These are phyloP conservation scores for Xylaria arbuscula DNA, from an alignment of 2,329 filamentous ascomycete genomes.

Conservation along the genomic window DNA sequence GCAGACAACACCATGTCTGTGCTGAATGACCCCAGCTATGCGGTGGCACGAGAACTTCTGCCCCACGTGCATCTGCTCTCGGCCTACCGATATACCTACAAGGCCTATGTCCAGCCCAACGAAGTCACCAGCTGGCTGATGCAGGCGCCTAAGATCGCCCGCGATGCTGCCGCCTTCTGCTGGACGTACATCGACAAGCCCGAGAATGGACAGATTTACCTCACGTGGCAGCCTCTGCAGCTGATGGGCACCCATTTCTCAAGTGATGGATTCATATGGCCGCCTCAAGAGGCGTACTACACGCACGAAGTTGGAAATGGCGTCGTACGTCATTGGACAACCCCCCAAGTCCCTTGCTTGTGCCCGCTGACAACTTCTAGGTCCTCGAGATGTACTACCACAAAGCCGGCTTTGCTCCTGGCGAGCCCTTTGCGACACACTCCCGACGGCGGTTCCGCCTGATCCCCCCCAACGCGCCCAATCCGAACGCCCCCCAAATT, in stretches of 20 bases:
- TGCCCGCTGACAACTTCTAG: conserved; percentile 58
- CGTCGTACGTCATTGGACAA: conserved; percentile 57
- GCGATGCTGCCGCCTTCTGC: conserved; percentile 85
- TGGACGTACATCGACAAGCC: conserved; percentile 93
- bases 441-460: conserved; percentile 88
- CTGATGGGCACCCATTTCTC: conserved; percentile 79
- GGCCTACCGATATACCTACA: conserved; percentile 80
- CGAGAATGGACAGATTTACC: conserved; percentile 80
- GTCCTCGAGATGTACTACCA: conserved; percentile 90
- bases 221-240: conserved; percentile 88
- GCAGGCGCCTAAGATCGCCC: conserved; percentile 84
- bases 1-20: conserved; percentile 43
- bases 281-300: conserved; percentile 80
- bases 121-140: conserved; percentile 87
- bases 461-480: conserved; percentile 74
- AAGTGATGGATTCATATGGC: conserved; percentile 94
- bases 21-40: conserved; percentile 60
- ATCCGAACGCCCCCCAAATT: conserved; percentile 74
- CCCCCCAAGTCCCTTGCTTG: conserved; percentile 24
- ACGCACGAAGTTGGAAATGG: conserved; percentile 76
- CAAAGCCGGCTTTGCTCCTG: conserved; percentile 80
- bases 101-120: conserved; percentile 76
- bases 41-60: conserved; percentile 66
- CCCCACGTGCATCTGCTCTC: conserved; percentile 92
- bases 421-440: conserved; percentile 80